Conservation (phyloP, 176 grass and related monocot genomes). For the Eleusine indica region DNA sequence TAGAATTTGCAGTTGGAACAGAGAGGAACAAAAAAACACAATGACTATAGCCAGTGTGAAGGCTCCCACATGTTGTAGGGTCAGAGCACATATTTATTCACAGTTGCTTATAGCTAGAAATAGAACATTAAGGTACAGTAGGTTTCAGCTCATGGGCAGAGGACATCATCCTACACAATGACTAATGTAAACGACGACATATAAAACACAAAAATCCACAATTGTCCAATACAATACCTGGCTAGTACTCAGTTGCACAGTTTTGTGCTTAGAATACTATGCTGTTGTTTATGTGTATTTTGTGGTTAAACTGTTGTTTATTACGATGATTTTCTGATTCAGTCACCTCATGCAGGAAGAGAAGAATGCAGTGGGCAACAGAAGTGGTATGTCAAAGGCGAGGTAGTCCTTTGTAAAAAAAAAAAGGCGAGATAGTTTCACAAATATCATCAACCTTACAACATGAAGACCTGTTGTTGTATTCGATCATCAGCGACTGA, state of each 20-base stretch:
- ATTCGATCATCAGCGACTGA: neutral
- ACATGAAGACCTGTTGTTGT: constrained; percentile 8
- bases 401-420: neutral
- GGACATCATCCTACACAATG: neutral
- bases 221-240: neutral
- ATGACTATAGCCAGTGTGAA: too few species aligned
- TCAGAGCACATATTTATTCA: neutral
- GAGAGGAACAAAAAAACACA: too few species aligned
- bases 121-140: neutral
- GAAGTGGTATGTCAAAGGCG: constrained; percentile 25
- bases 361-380: constrained; percentile 19
- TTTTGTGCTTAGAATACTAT: neutral
- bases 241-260: neutral
- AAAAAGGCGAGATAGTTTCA: constrained; percentile 11
- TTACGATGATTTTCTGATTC: constrained; percentile 8
- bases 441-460: neutral
- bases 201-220: neutral
- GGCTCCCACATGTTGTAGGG: too few species aligned
- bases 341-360: constrained; percentile 37
- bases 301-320: neutral
- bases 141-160: neutral
- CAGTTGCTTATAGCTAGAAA: neutral
- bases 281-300: neutral
- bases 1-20: neutral
- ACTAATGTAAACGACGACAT: neutral